Conservation (phyloP, 495 filamentous ascomycete genomes). For the Mytilinidion resinicola region DNA sequence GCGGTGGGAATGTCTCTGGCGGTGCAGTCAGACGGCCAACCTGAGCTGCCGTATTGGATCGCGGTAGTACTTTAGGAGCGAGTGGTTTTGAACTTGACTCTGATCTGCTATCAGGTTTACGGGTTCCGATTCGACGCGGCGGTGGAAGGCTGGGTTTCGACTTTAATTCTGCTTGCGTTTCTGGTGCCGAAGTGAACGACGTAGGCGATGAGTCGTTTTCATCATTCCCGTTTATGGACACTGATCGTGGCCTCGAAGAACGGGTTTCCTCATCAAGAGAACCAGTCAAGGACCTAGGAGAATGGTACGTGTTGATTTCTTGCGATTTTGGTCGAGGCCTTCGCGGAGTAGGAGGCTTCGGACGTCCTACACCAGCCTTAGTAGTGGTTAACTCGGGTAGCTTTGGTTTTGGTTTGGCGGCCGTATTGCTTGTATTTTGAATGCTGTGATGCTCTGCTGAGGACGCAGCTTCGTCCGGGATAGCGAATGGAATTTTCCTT, state of each 20-base stretch:
- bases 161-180: slow-evolving; percentile 16
- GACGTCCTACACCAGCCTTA: not conserved
- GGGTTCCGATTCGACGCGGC: slow-evolving; percentile 21
- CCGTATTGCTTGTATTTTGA: too few relatives aligned
- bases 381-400: not conserved
- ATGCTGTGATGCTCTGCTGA: too few relatives aligned
- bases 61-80: not conserved
- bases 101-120: not conserved
- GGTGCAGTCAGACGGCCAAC: slow-evolving; percentile 8
- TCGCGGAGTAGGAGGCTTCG: not conserved
- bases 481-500: slow-evolving; percentile 6
- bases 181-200: slow-evolving; percentile 22
- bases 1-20: slow-evolving; percentile 10
- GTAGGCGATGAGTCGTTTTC: slow-evolving; percentile 21
- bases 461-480: not conserved
- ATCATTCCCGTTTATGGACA: not conserved
- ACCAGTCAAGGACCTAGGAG: slow-evolving; percentile 8
- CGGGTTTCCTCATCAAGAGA: not conserved
- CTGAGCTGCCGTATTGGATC: not conserved
- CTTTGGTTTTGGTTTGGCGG: not conserved
- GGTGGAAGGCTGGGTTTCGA: slow-evolving; percentile 27
- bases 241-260: not conserved
- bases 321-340: not conserved
- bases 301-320: not conserved
- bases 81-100: slow-evolving; percentile 1